Base-by-base conservation (phyloP, 495 filamentous ascomycete species). In the Daldinia caldariorum region DNA sequence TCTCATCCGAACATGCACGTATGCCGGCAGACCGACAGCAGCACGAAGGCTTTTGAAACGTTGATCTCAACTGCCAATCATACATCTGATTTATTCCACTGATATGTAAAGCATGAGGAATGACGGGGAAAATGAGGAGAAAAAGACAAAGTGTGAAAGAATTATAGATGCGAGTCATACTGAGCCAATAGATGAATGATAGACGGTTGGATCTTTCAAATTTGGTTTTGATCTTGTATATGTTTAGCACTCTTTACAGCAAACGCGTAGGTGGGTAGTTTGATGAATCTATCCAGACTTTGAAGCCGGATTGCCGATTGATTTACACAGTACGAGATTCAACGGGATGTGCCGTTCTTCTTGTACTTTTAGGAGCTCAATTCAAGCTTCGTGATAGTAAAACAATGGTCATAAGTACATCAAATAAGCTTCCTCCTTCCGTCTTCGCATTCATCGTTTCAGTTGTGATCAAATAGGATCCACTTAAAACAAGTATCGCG, bases 381-480 rank as follows among this genome's bases (percentile, higher is more conserved):
- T 16, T 4, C 6, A 3, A 16, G 13, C 12, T 7, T 26, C 5
- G 31, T 14, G 14, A 22, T 53, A 14, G 14, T 53, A 53, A 16
- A 32, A 32, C 12, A 20, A 1, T 43, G 55, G 51, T 37, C 18
- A 39, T n/a, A 20, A 45, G 58, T 71, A 60, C 51, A 10, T 41
- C 18, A 8, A 26, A 7, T 6, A 12, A 13, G 7, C 8, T 53
- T 55, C 9, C 10, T 22, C 9, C 26, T 39, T 32, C 20, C 37
- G 4, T 5, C 12, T 6, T 22, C 22, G 13, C n/a, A 45, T 68
- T 65, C 61, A 72, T 68, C 22, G 69, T 68, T 72, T 72, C 64
- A 72, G 64, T 67, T 68, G 65, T 67, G 69, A 72, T 67, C 69
- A 35, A 72, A 72, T 65, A 32, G 31, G 10, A 37, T 61, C 69